A percentile compares a stretch with the other conserved stretches of the same genome.
phyloP scores from a whole-genome alignment of 2,329 filamentous ascomycete species.

The Hymenoscyphus fructigenus region DNA sequence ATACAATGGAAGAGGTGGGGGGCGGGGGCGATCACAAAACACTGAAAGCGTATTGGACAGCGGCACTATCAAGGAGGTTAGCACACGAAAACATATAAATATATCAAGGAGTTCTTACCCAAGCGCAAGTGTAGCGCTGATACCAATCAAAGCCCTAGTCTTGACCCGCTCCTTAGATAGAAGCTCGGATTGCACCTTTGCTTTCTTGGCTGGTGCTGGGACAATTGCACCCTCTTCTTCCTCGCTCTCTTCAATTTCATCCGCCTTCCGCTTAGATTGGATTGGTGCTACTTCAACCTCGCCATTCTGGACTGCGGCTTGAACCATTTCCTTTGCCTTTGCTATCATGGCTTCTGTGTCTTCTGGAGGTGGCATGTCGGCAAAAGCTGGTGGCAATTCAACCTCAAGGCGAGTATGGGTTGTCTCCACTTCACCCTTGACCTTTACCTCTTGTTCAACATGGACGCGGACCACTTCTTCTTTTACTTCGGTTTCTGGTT shows the following conservation, averaged over 20 bases:
- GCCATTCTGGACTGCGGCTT: constrained; percentile 55
- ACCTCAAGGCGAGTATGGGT: constrained; percentile 73
- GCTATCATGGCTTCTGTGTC: constrained; percentile 82
- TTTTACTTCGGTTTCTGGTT: constrained; percentile 29
- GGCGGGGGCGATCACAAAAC: constrained; percentile 21
- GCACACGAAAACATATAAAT: constrained; percentile 5
- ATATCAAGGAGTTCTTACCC: constrained; percentile 64
- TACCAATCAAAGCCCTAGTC: constrained; percentile 79
- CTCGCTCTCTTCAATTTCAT: constrained; percentile 60
- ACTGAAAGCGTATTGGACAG: constrained; percentile 37
- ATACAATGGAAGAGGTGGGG: constrained; percentile 16
- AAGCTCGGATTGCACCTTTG: constrained; percentile 67
- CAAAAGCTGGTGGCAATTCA: constrained; percentile 67
- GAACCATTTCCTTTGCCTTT: constrained; percentile 85
- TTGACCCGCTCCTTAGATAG: constrained; percentile 83
- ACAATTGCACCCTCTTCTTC: constrained; percentile 48
- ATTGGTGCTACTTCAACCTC: constrained; percentile 23
- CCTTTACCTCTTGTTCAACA: constrained; percentile 62
- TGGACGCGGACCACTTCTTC: constrained; percentile 68
- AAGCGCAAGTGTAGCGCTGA: constrained; percentile 82
- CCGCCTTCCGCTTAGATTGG: constrained; percentile 71
- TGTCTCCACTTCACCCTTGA: constrained; percentile 59
- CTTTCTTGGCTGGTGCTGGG: constrained; percentile 66
- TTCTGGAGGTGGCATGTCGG: constrained; percentile 70
- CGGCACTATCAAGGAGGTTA: constrained; percentile 31